phyloP scores from a whole-genome alignment of 2,329 filamentous ascomycete species.

The Trichoderma atrobrunneum region DNA sequence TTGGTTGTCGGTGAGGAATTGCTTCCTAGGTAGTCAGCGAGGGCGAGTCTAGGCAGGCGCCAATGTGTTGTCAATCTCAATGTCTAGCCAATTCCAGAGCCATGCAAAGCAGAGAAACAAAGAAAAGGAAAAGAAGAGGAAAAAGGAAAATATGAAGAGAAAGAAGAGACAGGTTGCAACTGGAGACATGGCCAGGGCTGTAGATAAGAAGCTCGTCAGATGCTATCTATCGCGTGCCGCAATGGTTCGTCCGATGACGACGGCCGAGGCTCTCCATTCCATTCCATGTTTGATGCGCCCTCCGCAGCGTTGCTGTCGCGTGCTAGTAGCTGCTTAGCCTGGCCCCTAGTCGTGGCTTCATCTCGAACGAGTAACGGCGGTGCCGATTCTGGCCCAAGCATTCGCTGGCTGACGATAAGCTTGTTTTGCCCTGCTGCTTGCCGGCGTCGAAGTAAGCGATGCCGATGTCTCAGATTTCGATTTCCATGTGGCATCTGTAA shows the following conservation, averaged over 20 bases:
- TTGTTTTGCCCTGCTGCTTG: not conserved
- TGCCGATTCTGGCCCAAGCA: conserved; percentile 2
- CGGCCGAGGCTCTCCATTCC: not conserved
- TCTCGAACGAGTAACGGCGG: conserved; percentile 4
- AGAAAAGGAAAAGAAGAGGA: not conserved
- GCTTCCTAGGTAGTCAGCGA: not conserved
- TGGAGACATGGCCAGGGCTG: not conserved
- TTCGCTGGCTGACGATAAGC: conserved; percentile 16
- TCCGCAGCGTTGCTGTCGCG: conserved; percentile 5
- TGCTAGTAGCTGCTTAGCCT: conserved; percentile 8
- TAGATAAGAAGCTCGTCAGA: not conserved
- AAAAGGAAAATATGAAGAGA: not conserved
- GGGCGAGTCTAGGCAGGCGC: not conserved
- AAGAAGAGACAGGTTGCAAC: not conserved
- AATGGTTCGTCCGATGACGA: conserved; percentile 12
- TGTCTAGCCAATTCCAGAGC: not conserved
- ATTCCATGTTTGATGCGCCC: not conserved
- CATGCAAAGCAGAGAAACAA: not conserved
- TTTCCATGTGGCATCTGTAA: not conserved
- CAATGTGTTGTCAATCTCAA: not conserved
- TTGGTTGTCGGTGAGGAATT: not conserved
- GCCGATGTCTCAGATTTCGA: not conserved
- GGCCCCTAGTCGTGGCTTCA: not conserved
- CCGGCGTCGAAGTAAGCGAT: not conserved
- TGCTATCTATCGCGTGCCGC: not conserved